Percentiles rank a stretch among this genome's conserved stretches.
These are phyloP conservation scores for Xylaria sp. DNA, from an alignment of 2,329 filamentous ascomycete species.

Conservation along the genomic window DNA sequence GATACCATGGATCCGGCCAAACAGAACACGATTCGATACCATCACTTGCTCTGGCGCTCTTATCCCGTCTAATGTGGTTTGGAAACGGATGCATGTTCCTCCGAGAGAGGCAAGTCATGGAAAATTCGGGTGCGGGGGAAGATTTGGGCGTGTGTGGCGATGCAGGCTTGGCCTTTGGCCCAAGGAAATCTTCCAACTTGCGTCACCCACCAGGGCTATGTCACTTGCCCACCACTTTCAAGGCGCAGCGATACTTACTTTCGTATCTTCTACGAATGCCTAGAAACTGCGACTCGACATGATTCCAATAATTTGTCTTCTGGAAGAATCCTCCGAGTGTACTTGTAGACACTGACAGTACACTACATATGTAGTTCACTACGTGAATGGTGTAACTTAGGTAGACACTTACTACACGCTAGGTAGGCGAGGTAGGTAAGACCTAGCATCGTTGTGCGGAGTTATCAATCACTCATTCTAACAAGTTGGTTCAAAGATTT, in stretches of 20 bases:
- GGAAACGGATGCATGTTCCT: background rate
- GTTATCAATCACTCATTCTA: background rate
- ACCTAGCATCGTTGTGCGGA: background rate
- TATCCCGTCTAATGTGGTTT: conserved; percentile 6
- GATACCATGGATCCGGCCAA: background rate
- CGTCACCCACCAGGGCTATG: conserved; percentile 20
- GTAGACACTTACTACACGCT: too few species aligned
- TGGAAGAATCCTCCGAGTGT: too few species aligned
- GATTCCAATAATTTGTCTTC: too few species aligned
- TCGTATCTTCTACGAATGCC: background rate
- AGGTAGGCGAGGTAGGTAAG: too few species aligned
- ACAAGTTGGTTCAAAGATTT: background rate
- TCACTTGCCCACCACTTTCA: conserved; percentile 30
- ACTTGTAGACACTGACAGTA: too few species aligned
- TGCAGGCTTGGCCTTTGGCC: conserved; percentile 16
- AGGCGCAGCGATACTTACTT: conserved; percentile 33
- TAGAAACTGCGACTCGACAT: background rate
- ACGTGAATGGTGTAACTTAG: too few species aligned
- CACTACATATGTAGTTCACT: too few species aligned
- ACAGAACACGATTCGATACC: conserved; percentile 9
- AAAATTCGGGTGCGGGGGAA: conserved; percentile 4
- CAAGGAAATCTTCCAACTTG: background rate
- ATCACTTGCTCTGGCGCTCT: background rate
- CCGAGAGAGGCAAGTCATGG: background rate
- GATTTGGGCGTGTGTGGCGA: conserved; percentile 20